Conservation (phyloP, 1,284 basidiomycete genomes). For the Inonotus hispidus region DNA sequence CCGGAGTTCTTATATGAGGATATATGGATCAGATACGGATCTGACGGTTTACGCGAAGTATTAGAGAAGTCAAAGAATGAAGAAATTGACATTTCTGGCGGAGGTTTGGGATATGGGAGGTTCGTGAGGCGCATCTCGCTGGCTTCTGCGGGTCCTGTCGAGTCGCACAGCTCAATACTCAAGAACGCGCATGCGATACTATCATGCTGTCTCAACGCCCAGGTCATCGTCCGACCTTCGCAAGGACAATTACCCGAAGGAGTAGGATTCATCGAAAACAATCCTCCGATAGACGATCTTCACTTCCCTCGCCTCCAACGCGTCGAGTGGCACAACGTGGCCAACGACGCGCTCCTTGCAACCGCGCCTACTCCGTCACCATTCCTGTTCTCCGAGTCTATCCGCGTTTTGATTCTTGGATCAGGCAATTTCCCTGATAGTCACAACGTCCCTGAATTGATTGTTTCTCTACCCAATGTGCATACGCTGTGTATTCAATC, state of each 20-base stretch:
- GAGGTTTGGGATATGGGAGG: not conserved
- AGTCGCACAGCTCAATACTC: not conserved
- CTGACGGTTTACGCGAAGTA: not conserved
- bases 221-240: not conserved
- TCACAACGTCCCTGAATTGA: not conserved
- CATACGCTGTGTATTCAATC: slow-evolving; percentile 11
- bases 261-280: not conserved
- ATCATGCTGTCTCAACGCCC: slow-evolving; percentile 4
- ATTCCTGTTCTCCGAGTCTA: not conserved
- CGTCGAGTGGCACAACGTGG: slow-evolving; percentile 7
- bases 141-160: not conserved
- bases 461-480: slow-evolving; percentile 8
- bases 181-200: slow-evolving; percentile 7
- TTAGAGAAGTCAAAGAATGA: slow-evolving; percentile 3
- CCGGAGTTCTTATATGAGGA: slow-evolving; percentile 11
- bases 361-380: not conserved
- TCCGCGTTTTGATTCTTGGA: slow-evolving; percentile 9
- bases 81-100: not conserved
- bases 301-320: slow-evolving; percentile 2
- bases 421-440: not conserved
- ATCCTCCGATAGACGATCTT: not conserved
- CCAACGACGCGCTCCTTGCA: not conserved
- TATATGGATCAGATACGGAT: slow-evolving; percentile 14
- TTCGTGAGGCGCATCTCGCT: slow-evolving; percentile 1
- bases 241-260: not conserved